These are phyloP conservation scores for Umbelopsis vinacea DNA, from an alignment of 192 early-diverging fungal species.

Conservation along the genomic window DNA sequence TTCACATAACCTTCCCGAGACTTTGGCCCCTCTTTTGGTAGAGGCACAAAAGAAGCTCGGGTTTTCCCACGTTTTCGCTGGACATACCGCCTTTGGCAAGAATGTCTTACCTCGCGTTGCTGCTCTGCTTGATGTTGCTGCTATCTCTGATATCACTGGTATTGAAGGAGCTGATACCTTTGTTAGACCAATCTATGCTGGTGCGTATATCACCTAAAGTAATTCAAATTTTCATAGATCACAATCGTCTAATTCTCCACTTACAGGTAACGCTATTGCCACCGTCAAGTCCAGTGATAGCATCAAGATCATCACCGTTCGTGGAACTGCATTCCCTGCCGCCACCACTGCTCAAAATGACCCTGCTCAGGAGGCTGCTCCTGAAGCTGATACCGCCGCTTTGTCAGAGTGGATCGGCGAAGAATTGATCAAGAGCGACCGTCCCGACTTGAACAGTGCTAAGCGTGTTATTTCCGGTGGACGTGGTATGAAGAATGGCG, in stretches of 20 bases:
- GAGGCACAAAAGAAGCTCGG: slow-evolving; percentile 68
- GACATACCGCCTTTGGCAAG: slow-evolving; percentile 91
- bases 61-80: slow-evolving; percentile 86
- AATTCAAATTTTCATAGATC: neutral
- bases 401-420: slow-evolving; percentile 85
- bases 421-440: slow-evolving; percentile 91
- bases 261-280: slow-evolving; percentile 90
- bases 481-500: slow-evolving; percentile 94
- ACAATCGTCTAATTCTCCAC: neutral
- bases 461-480: slow-evolving; percentile 93
- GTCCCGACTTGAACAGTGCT: slow-evolving; percentile 88
- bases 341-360: slow-evolving; percentile 52
- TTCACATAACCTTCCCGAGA: slow-evolving; percentile 82
- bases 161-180: slow-evolving; percentile 86
- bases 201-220: slow-evolving; percentile 44
- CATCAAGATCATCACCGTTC: slow-evolving; percentile 89
- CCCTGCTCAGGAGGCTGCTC: slow-evolving; percentile 72
- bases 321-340: slow-evolving; percentile 89
- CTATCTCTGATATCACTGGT: slow-evolving; percentile 86
- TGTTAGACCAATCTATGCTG: slow-evolving; percentile 96
- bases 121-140: slow-evolving; percentile 88
- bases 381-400: slow-evolving; percentile 57
- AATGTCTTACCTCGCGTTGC: slow-evolving; percentile 94
- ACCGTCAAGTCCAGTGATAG: slow-evolving; percentile 89
- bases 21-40: slow-evolving; percentile 75